A percentile compares a stretch with the other conserved stretches of the same genome.
These are phyloP conservation scores for Zymoseptoria pseudotritici DNA, from an alignment of 2,329 filamentous ascomycete genomes.

Conservation along the genomic window DNA sequence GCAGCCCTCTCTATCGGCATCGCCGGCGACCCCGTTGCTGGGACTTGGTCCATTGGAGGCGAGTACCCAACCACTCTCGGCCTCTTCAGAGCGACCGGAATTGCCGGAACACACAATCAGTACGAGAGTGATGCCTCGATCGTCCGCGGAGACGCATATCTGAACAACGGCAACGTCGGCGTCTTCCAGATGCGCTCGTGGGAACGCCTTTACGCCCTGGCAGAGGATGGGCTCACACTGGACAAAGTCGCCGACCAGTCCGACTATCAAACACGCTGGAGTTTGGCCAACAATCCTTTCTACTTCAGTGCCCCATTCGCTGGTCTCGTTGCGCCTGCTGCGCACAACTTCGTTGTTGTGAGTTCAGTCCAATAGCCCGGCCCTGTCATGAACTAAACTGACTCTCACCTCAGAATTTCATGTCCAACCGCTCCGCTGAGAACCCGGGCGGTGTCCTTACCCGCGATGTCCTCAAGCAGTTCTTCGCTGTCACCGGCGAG, in stretches of 20 bases:
- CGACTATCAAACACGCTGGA: constrained; percentile 2
- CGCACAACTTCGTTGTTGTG: constrained; percentile 16
- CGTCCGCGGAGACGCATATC: constrained; percentile 26
- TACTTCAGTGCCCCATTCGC: constrained; percentile 22
- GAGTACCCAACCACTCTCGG: constrained; percentile 5
- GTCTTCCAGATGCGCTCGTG: constrained; percentile 8
- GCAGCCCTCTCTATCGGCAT: not conserved
- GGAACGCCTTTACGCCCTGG: constrained; percentile 10
- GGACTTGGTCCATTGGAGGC: constrained; percentile 17
- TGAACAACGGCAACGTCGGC: constrained; percentile 9
- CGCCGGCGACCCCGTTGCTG: constrained; percentile 1
- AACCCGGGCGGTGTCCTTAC: constrained; percentile 15
- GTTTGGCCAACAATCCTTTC: constrained; percentile 25
- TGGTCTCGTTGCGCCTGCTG: constrained; percentile 7
- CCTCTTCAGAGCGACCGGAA: constrained; percentile 7
- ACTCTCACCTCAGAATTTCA: constrained; percentile 8
- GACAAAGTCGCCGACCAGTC: constrained; percentile 6
- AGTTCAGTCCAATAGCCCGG: not conserved
- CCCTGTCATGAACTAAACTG: not conserved
- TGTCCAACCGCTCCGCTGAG: constrained; percentile 20
- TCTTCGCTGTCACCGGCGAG: constrained; percentile 10
- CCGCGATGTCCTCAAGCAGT: constrained; percentile 16
- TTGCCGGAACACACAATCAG: constrained; percentile 26
- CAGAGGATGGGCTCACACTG: constrained; percentile 7
- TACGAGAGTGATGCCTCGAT: constrained; percentile 30